phyloP scores from a whole-genome alignment of 2,329 filamentous ascomycete species.

The Orbilia oligospora region DNA sequence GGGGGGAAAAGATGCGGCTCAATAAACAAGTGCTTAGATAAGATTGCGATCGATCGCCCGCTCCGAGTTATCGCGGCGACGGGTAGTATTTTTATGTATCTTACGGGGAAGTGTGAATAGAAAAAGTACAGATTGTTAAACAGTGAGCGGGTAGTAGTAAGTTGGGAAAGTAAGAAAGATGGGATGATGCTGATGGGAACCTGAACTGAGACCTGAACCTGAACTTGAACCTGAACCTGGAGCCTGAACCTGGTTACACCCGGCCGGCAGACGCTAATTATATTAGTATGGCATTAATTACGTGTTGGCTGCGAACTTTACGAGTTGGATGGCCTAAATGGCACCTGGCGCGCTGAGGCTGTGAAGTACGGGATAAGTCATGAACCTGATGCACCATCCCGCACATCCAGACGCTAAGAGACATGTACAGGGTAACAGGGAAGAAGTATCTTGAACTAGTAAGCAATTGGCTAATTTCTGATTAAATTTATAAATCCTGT shows the following conservation, averaged over 20 bases:
- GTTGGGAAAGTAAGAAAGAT: background rate
- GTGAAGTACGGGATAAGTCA: conserved; percentile 3
- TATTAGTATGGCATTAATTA: too few relatives aligned
- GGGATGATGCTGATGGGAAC: conserved; percentile 18
- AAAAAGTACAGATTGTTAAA: background rate
- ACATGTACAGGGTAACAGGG: background rate
- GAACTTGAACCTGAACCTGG: conserved; percentile 6
- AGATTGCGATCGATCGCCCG: conserved; percentile 33
- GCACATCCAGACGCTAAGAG: background rate
- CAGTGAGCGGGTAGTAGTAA: background rate
- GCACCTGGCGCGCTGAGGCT: conserved; percentile 19
- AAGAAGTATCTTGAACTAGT: background rate
- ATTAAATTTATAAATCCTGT: too few relatives aligned
- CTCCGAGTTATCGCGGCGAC: conserved; percentile 31
- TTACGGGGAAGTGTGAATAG: background rate
- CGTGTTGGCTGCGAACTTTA: conserved; percentile 17
- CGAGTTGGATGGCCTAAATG: conserved; percentile 17
- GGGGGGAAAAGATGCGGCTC: conserved; percentile 1
- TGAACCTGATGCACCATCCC: background rate
- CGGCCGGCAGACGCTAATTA: background rate
- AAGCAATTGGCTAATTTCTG: conserved; percentile 24
- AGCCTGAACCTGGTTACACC: conserved; percentile 21
- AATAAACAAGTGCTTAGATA: background rate
- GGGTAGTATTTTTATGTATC: background rate
- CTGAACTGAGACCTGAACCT: conserved; percentile 5